Evolutionary conservation across 305 asterid genomes (phyloP).

Genomic region (Galium porrigens): DNA sequence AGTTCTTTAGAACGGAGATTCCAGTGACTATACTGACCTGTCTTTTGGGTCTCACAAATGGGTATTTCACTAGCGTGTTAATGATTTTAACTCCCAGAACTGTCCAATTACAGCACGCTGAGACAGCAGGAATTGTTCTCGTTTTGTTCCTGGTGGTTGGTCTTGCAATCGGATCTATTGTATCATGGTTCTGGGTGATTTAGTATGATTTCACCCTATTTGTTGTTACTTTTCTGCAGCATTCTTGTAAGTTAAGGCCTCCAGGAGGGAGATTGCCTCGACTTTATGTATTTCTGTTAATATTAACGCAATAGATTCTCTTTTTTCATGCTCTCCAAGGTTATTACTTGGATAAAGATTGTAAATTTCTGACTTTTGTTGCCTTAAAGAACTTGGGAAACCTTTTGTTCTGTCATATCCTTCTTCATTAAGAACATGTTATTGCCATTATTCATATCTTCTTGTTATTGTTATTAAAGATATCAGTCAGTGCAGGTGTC

Average conservation of each 20-base stretch:
- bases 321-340: not conserved
- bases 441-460: not conserved
- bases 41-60: slow-evolving; percentile 78
- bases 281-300: slow-evolving; percentile 5
- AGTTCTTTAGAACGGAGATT: slow-evolving; percentile 52
- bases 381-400: not conserved
- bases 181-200: slow-evolving; percentile 27
- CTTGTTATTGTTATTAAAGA: not conserved
- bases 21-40: slow-evolving; percentile 64
- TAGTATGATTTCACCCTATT: not conserved
- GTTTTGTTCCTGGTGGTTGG: slow-evolving; percentile 60
- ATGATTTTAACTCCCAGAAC: slow-evolving; percentile 69
- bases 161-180: slow-evolving; percentile 52
- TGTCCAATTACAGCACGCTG: slow-evolving; percentile 60
- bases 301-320: not conserved
- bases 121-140: slow-evolving; percentile 67
- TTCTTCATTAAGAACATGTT: not conserved
- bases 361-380: slow-evolving; percentile 3
- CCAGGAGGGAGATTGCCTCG: not conserved
- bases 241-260: not conserved
- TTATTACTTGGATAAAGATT: not conserved
- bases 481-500: not conserved
- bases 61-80: slow-evolving; percentile 60
- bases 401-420: not conserved
- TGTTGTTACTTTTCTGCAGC: not conserved